Conservation (phyloP, 495 filamentous ascomycete species). For the Neurospora terricola region DNA sequence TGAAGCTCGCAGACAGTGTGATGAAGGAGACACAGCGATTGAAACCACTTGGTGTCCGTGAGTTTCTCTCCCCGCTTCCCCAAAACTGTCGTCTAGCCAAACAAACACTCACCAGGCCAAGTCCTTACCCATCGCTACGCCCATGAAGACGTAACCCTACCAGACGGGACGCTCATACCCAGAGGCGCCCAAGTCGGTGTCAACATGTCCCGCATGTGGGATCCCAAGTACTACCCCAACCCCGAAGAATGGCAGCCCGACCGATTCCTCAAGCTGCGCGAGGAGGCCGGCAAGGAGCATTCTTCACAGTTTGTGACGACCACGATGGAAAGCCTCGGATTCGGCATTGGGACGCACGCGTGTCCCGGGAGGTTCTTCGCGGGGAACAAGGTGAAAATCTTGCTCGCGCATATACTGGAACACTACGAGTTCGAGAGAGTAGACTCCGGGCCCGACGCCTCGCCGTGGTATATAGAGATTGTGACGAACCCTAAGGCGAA, state of each 20-base stretch:
- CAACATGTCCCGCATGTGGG: background rate
- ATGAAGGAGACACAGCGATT: constrained; percentile 4
- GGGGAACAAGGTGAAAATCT: constrained; percentile 33
- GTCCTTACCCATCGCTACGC: too few species aligned
- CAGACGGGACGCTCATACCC: constrained; percentile 3
- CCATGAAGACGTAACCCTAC: background rate
- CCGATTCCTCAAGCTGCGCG: constrained; percentile 1
- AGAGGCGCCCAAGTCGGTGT: background rate
- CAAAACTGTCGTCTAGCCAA: too few species aligned
- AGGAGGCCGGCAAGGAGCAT: background rate
- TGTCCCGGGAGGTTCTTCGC: constrained; percentile 48
- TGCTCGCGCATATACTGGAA: background rate
- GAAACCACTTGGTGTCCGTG: too few species aligned
- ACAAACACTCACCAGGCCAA: too few species aligned
- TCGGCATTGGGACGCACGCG: constrained; percentile 40
- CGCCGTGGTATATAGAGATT: too few species aligned
- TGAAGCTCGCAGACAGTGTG: constrained; percentile 6
- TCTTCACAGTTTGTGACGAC: background rate
- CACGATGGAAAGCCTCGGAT: constrained; percentile 16
- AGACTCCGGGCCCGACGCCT: too few species aligned
- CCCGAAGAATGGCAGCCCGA: background rate
- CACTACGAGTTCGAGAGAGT: background rate
- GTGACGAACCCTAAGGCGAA: too few species aligned
- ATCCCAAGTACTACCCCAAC: background rate
- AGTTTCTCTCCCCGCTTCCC: too few species aligned